Conservation (phyloP, 495 filamentous ascomycete genomes). For the Aspergillus panamensis region DNA sequence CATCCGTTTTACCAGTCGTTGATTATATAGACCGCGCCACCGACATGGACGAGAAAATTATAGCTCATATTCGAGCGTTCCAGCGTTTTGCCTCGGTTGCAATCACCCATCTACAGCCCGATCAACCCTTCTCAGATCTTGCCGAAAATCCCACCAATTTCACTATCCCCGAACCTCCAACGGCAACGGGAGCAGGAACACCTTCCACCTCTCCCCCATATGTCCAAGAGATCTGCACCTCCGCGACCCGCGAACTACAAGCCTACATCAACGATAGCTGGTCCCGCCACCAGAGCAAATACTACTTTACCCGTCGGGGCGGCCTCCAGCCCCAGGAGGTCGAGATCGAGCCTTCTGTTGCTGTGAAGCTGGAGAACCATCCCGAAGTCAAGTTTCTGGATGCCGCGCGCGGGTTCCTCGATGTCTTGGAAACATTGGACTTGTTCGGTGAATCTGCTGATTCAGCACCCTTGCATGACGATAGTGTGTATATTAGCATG, state of each 20-base stretch:
- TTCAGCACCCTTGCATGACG: too few relatives aligned
- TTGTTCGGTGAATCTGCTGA: constrained; percentile 16
- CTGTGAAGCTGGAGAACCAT: constrained; percentile 21
- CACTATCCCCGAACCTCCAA: not conserved
- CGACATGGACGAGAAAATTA: constrained; percentile 17
- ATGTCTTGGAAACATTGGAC: constrained; percentile 21
- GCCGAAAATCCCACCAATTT: not conserved
- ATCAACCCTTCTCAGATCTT: not conserved
- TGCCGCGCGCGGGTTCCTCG: constrained; percentile 21
- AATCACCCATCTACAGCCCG: constrained; percentile 21
- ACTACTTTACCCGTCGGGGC: constrained; percentile 41
- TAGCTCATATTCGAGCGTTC: constrained; percentile 33
- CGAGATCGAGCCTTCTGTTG: constrained; percentile 23
- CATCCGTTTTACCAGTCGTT: constrained; percentile 44
- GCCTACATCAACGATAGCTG: constrained; percentile 37
- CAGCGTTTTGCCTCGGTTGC: constrained; percentile 30
- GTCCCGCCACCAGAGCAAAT: constrained; percentile 37
- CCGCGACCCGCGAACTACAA: constrained; percentile 37
- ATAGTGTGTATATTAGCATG: not conserved
- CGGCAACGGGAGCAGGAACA: not conserved
- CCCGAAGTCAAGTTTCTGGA: constrained; percentile 23
- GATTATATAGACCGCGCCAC: constrained; percentile 50
- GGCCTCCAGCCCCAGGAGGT: constrained; percentile 37
- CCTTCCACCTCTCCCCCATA: constrained; percentile 17
- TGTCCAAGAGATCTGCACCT: constrained; percentile 25